These are phyloP conservation scores for Rugonectria rugulosa DNA, from an alignment of 2,329 filamentous ascomycete species.

Conservation along the genomic window DNA sequence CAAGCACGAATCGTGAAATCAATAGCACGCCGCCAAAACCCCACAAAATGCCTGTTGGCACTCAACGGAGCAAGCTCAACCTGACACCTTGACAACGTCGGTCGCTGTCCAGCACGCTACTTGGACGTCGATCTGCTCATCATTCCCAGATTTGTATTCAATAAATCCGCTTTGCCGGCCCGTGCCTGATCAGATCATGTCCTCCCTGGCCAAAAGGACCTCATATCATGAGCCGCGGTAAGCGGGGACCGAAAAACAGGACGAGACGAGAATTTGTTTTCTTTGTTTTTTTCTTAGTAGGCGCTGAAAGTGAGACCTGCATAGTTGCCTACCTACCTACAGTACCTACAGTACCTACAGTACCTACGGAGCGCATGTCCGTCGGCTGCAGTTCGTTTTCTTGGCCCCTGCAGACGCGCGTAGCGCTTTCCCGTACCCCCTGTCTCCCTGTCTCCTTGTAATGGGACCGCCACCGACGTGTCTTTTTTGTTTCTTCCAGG, in stretches of 20 bases:
- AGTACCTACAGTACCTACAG: too few species aligned
- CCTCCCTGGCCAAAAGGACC: too few species aligned
- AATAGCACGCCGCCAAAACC: neutral
- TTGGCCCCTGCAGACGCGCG: too few species aligned
- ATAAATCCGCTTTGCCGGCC: neutral
- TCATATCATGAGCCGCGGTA: neutral
- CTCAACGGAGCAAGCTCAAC: neutral
- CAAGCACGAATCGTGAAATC: neutral
- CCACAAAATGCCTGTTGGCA: constrained; percentile 3
- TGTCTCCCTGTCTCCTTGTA: too few species aligned
- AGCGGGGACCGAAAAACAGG: too few species aligned
- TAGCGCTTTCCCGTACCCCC: neutral
- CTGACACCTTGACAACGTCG: too few species aligned
- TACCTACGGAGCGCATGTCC: too few species aligned
- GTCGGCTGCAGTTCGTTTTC: too few species aligned
- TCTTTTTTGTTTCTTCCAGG: neutral
- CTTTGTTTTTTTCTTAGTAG: too few species aligned
- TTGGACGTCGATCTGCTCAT: neutral
- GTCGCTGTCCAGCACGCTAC: neutral
- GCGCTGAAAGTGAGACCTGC: too few species aligned
- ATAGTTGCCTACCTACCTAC: too few species aligned
- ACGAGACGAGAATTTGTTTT: too few species aligned
- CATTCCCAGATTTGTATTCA: neutral
- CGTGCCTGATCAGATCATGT: constrained; percentile 8
- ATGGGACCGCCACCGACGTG: constrained; percentile 9